Conservation (phyloP, 1,284 basidiomycete genomes). For the Flammula alnicola region DNA sequence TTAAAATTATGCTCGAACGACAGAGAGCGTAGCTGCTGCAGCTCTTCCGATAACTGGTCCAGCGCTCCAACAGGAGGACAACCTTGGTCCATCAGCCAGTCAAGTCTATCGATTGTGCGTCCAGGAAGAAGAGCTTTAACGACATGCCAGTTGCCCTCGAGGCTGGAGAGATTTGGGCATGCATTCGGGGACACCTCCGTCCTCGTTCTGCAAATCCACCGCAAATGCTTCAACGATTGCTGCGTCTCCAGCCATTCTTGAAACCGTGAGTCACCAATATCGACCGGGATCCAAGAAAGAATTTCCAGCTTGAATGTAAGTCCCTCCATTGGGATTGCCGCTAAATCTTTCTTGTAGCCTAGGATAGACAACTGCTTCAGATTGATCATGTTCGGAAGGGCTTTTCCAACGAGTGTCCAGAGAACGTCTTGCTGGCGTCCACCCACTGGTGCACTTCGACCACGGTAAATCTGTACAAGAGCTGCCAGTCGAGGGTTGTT, state of each 20-base stretch:
- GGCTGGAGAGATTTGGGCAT: neutral
- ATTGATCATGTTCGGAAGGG: conserved; percentile 7
- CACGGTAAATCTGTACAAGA: conserved; percentile 4
- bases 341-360: neutral
- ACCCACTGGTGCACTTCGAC: neutral
- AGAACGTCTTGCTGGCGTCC: neutral
- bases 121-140: neutral
- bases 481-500: conserved; percentile 2
- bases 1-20: neutral
- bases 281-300: neutral
- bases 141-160: conserved; percentile 1
- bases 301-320: conserved; percentile 6
- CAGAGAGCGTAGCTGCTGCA: neutral
- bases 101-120: neutral
- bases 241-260: neutral
- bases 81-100: neutral
- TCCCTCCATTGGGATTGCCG: neutral
- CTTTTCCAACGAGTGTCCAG: neutral
- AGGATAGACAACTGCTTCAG: conserved; percentile 6
- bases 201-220: neutral
- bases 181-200: neutral
- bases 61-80: neutral
- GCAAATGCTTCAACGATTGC: neutral
- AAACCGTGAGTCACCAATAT: neutral
- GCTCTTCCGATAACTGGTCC: neutral